phyloP scores from a whole-genome alignment of 75 land plant genomes.

The Ceratopteris richardii region DNA sequence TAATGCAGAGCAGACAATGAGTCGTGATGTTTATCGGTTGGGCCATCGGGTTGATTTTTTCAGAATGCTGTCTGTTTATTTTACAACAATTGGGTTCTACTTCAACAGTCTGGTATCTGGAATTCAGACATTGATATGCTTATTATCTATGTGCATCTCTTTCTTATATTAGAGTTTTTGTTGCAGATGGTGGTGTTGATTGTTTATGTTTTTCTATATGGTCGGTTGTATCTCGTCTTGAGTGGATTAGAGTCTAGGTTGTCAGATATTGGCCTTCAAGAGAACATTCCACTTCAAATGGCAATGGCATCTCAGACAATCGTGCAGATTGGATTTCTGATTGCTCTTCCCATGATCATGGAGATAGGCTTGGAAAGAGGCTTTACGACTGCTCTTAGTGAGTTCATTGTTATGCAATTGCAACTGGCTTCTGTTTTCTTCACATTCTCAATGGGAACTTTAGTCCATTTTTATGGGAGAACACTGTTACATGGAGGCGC shows the following conservation, averaged over 20 bases:
- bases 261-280: conserved; percentile 25
- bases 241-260: conserved; percentile 84
- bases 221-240: conserved; percentile 82
- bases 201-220: conserved; percentile 91
- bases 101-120: conserved; percentile 57
- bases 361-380: conserved; percentile 94
- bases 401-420: conserved; percentile 88
- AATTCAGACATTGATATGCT: not conserved
- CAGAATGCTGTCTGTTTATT: conserved; percentile 93
- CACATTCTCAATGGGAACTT: conserved; percentile 94
- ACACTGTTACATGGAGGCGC: conserved; percentile 97
- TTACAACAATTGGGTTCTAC: conserved; percentile 92
- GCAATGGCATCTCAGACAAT: conserved; percentile 97
- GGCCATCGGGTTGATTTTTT: conserved; percentile 98
- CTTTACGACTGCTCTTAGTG: conserved; percentile 86
- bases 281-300: conserved; percentile 60
- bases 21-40: conserved; percentile 90
- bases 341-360: conserved; percentile 96
- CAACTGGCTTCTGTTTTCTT: conserved; percentile 96
- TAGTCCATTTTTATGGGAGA: conserved; percentile 90
- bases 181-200: conserved; percentile 81
- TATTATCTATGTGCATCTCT: not conserved
- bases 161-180: not conserved
- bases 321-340: conserved; percentile 88
- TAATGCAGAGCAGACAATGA: conserved; percentile 94